Conservation (phyloP, 2,329 filamentous ascomycete genomes). For the Cryphonectria parasitica region DNA sequence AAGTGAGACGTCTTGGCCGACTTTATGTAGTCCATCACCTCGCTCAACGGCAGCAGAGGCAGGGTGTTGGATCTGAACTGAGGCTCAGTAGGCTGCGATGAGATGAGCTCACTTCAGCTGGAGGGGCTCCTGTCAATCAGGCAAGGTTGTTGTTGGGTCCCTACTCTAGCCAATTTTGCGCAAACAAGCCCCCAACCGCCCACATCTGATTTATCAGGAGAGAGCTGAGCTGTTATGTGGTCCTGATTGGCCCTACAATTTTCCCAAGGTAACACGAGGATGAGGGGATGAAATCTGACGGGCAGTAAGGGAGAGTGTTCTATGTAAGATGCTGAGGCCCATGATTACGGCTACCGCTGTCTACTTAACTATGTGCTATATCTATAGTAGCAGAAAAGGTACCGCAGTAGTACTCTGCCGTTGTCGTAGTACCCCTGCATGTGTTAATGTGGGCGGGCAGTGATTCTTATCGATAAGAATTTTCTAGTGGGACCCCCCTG, state of each 20-base stretch:
- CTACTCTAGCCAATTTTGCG: background rate
- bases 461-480: constrained; percentile 21
- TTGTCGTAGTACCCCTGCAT: background rate
- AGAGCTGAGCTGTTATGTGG: background rate
- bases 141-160: background rate
- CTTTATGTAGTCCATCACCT: constrained; percentile 32
- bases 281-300: background rate
- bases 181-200: background rate
- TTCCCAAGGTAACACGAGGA: background rate
- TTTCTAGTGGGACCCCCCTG: constrained; percentile 11
- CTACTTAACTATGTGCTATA: background rate
- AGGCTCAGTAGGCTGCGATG: background rate
- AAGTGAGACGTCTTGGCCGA: constrained; percentile 31
- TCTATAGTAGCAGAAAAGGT: background rate
- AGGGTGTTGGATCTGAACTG: background rate
- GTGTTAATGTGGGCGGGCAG: background rate
- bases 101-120: background rate
- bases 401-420: background rate
- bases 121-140: background rate
- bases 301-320: background rate
- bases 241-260: background rate
- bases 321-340: background rate
- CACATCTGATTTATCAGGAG: background rate
- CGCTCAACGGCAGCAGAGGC: background rate
- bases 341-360: background rate